phyloP scores from a whole-genome alignment of 1,284 basidiomycete species.

The Caloboletus firmus region DNA sequence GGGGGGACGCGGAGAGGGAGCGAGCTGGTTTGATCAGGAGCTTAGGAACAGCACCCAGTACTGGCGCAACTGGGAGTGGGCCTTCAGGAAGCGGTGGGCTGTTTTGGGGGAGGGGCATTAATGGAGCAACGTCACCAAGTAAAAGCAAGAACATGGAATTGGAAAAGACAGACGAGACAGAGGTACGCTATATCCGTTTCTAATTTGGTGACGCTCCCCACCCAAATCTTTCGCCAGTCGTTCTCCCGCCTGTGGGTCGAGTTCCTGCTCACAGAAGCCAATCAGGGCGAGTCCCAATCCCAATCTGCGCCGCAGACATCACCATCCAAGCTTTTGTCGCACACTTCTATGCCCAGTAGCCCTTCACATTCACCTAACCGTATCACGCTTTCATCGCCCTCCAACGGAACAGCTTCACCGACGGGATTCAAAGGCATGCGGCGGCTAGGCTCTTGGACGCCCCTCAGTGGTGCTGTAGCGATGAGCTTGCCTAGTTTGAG shows the following conservation, averaged over 20 bases:
- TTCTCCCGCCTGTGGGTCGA: constrained; percentile 96
- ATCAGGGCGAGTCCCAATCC: constrained; percentile 47
- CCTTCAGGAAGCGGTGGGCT: constrained; percentile 28
- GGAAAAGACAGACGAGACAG: constrained; percentile 74
- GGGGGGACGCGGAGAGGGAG: constrained; percentile 89
- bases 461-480: constrained; percentile 38
- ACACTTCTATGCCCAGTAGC: constrained; percentile 50
- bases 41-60: constrained; percentile 57
- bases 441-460: constrained; percentile 49
- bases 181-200: constrained; percentile 45
- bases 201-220: neutral
- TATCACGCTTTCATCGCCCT: constrained; percentile 11
- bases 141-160: constrained; percentile 54
- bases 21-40: constrained; percentile 63
- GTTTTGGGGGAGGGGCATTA: constrained; percentile 49
- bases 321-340: constrained; percentile 35
- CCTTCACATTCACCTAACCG: constrained; percentile 41
- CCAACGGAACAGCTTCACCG: constrained; percentile 33
- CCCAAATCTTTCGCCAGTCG: constrained; percentile 53
- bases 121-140: constrained; percentile 38
- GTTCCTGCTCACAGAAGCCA: constrained; percentile 88
- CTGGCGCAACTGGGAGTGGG: constrained; percentile 8
- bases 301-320: constrained; percentile 21
- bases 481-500: constrained; percentile 55
- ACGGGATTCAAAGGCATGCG: constrained; percentile 39